These are phyloP conservation scores for Rhizopogon roseolus DNA, from an alignment of 768 basidiomycete species.

Conservation along the genomic window DNA sequence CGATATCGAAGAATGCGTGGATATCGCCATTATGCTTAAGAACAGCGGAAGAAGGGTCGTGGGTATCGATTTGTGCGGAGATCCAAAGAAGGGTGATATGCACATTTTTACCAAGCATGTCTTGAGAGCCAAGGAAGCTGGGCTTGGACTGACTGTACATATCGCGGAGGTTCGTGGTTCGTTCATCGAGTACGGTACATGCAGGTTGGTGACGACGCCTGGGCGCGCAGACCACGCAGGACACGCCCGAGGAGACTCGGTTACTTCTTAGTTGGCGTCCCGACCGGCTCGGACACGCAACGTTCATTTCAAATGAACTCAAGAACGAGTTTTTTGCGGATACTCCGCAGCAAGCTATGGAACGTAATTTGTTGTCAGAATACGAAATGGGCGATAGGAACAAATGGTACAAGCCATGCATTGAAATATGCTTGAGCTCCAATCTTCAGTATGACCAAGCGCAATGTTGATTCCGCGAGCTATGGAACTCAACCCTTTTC, in stretches of 20 bases:
- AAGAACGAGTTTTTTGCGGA: conserved; percentile 45
- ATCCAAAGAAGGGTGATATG: conserved; percentile 61
- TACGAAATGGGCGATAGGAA: neutral
- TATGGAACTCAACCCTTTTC: neutral
- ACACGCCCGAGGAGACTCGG: conserved; percentile 53
- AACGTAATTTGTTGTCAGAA: neutral
- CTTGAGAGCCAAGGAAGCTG: conserved; percentile 48
- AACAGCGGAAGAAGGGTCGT: conserved; percentile 58
- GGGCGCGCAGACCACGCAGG: conserved; percentile 36
- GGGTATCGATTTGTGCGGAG: conserved; percentile 78
- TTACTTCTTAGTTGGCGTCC: conserved; percentile 59
- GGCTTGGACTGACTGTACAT: conserved; percentile 73
- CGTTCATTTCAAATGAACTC: conserved; percentile 64
- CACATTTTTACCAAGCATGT: conserved; percentile 46
- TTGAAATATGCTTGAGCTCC: conserved; percentile 81
- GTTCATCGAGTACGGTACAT: neutral
- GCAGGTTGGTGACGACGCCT: neutral
- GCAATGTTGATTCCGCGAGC: neutral
- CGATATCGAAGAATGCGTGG: conserved; percentile 51
- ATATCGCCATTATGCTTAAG: conserved; percentile 51
- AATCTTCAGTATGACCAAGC: conserved; percentile 57
- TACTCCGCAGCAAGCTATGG: conserved; percentile 13
- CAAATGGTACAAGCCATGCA: conserved; percentile 43
- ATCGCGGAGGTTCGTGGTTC: conserved; percentile 65
- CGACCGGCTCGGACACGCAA: conserved; percentile 74